A percentile compares a stretch with the other conserved stretches of the same genome.
phyloP scores from a whole-genome alignment of 2,329 filamentous ascomycete genomes.

The Diaporthe sp. region DNA sequence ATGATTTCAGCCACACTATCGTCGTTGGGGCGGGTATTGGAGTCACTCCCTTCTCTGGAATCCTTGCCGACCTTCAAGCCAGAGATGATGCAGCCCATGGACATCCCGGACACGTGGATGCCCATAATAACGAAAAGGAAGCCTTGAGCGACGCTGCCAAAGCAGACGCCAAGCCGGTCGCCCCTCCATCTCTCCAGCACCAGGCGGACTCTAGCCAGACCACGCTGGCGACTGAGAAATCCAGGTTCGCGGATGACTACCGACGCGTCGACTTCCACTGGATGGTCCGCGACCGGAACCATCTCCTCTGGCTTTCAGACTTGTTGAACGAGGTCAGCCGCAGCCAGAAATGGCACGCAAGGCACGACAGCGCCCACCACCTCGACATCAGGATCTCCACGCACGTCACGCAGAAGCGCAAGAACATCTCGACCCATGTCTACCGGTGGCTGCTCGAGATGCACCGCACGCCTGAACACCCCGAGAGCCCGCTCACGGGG shows the following conservation, averaged over 20 bases:
- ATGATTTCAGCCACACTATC: slow-evolving; percentile 69
- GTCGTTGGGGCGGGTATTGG: slow-evolving; percentile 71
- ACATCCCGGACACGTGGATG: not conserved
- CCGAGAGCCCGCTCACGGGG: slow-evolving; percentile 67
- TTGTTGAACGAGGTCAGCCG: slow-evolving; percentile 64
- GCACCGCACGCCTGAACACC: slow-evolving; percentile 65
- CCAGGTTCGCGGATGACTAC: slow-evolving; percentile 53
- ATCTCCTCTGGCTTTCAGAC: slow-evolving; percentile 70
- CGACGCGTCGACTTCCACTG: slow-evolving; percentile 72
- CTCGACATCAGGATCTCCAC: slow-evolving; percentile 70
- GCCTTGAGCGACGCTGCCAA: not conserved
- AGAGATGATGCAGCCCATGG: slow-evolving; percentile 9
- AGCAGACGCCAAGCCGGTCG: not conserved
- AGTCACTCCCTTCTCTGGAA: slow-evolving; percentile 70
- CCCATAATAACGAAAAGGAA: not conserved
- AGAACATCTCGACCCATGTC: slow-evolving; percentile 66
- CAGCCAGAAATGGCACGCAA: slow-evolving; percentile 55
- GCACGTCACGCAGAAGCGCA: slow-evolving; percentile 69
- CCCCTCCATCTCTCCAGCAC: not conserved
- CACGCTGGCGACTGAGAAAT: not conserved
- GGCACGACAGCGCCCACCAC: slow-evolving; percentile 53
- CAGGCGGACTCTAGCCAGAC: slow-evolving; percentile 13
- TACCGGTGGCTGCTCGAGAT: slow-evolving; percentile 70
- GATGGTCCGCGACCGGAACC: slow-evolving; percentile 70
- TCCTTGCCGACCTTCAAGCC: slow-evolving; percentile 54